A percentile compares a stretch with the other conserved stretches of the same genome.
phyloP scores from a whole-genome alignment of 768 basidiomycete species.

The Hericium erinaceus region DNA sequence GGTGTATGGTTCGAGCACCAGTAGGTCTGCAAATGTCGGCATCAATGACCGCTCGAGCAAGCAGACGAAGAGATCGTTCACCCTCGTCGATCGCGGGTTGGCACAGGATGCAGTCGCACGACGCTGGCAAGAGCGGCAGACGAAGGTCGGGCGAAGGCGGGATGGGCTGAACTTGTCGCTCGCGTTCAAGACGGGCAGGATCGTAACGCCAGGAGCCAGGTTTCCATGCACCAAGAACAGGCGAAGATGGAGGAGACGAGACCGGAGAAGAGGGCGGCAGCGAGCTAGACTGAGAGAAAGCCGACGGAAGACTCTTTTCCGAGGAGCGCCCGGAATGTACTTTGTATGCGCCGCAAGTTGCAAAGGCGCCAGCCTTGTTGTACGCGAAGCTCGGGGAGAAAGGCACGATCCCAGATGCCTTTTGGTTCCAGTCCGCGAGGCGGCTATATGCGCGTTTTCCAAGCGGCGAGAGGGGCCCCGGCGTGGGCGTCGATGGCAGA shows the following conservation, averaged over 20 bases:
- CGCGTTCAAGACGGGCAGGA: neutral
- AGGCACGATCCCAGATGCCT: neutral
- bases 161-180: too few species aligned
- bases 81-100: too few species aligned
- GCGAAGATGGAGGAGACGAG: neutral
- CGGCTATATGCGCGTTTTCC: neutral
- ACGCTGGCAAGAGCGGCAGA: too few species aligned
- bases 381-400: neutral
- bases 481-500: neutral
- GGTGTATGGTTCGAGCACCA: too few species aligned
- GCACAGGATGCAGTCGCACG: too few species aligned
- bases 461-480: neutral
- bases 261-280: neutral
- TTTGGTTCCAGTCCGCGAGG: neutral
- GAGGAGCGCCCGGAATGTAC: too few species aligned
- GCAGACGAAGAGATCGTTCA: too few species aligned
- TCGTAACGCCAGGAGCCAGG: neutral
- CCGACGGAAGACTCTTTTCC: neutral
- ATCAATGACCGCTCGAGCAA: too few species aligned
- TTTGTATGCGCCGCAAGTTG: neutral
- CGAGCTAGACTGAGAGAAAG: neutral
- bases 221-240: neutral
- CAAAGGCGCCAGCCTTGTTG: neutral
- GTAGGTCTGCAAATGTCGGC: too few species aligned
- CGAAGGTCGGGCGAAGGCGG: too few species aligned